A percentile compares a stretch with the other conserved stretches of the same genome.
Evolutionary conservation across 305 asterid species (phyloP).

Genomic region (Solanum aculeatissimum): DNA sequence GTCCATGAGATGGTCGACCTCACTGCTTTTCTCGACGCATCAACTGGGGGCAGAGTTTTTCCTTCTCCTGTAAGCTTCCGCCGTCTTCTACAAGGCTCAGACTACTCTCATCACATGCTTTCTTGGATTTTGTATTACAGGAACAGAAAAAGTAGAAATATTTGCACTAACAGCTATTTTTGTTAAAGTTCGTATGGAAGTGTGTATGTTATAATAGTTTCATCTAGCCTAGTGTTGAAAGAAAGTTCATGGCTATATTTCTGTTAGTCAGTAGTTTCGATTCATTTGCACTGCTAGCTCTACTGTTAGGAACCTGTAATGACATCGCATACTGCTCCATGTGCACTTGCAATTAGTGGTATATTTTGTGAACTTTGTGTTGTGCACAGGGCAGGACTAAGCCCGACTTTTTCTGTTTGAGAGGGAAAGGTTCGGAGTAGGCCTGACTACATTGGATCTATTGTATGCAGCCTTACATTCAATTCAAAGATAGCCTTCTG

Average conservation of each 20-base stretch:
- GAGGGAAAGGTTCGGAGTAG: not conserved
- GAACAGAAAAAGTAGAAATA: not conserved
- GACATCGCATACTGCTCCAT: not conserved
- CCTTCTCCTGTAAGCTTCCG: constrained; percentile 63
- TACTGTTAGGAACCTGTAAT: not conserved
- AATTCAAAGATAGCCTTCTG: not conserved
- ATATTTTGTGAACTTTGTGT: not conserved
- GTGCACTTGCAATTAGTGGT: not conserved
- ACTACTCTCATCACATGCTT: not conserved
- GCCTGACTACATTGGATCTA: not conserved
- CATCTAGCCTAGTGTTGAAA: not conserved
- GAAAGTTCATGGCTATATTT: not conserved
- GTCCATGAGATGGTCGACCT: constrained; percentile 62
- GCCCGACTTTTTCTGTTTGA: not conserved
- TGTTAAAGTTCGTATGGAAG: not conserved
- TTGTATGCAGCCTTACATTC: not conserved
- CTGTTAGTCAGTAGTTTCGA: not conserved
- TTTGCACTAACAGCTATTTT: not conserved
- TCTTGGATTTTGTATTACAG: not conserved
- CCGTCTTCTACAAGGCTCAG: not conserved
- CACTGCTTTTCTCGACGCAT: constrained; percentile 62
- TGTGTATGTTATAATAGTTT: not conserved
- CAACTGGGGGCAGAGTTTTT: constrained; percentile 56
- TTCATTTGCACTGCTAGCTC: not conserved
- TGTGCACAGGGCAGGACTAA: not conserved